phyloP scores from a whole-genome alignment of 2,329 filamentous ascomycete genomes.

The Nemania sp. region DNA sequence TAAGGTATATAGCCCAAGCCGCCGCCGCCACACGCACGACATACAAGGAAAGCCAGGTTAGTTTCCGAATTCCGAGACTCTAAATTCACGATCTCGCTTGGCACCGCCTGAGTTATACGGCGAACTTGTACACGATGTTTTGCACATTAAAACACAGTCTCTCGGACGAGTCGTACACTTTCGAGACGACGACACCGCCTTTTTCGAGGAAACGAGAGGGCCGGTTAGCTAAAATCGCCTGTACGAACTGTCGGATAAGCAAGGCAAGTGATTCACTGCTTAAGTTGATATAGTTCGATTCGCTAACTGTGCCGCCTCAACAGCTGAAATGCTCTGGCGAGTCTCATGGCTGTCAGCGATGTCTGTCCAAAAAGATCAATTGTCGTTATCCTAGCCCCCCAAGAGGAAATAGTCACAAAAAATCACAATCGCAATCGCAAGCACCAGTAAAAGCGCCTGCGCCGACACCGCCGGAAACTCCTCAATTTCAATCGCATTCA shows the following conservation, averaged over 20 bases:
- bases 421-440: conserved; percentile 18
- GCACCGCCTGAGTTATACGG: background rate
- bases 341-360: conserved; percentile 22
- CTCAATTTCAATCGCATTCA: conserved; percentile 12
- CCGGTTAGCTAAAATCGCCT: conserved; percentile 25
- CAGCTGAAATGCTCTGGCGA: conserved; percentile 28
- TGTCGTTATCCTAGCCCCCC: conserved; percentile 25
- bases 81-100: conserved; percentile 14
- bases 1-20: conserved; percentile 13
- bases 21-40: conserved; percentile 15
- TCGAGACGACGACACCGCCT: conserved; percentile 26
- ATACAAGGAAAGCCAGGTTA: conserved; percentile 14
- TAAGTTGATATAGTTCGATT: background rate
- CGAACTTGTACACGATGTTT: conserved; percentile 17
- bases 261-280: conserved; percentile 18
- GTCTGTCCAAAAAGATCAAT: conserved; percentile 22
- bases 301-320: conserved; percentile 5
- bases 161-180: conserved; percentile 26
- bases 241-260: conserved; percentile 28
- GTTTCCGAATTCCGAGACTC: conserved; percentile 17
- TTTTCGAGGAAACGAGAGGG: conserved; percentile 27
- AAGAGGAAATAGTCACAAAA: conserved; percentile 24
- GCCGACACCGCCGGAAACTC: conserved; percentile 24
- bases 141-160: conserved; percentile 27
- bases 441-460: conserved; percentile 4